Evolutionary conservation across 345 rosid species (phyloP).

Genomic region (Gossypium longicalyx): DNA sequence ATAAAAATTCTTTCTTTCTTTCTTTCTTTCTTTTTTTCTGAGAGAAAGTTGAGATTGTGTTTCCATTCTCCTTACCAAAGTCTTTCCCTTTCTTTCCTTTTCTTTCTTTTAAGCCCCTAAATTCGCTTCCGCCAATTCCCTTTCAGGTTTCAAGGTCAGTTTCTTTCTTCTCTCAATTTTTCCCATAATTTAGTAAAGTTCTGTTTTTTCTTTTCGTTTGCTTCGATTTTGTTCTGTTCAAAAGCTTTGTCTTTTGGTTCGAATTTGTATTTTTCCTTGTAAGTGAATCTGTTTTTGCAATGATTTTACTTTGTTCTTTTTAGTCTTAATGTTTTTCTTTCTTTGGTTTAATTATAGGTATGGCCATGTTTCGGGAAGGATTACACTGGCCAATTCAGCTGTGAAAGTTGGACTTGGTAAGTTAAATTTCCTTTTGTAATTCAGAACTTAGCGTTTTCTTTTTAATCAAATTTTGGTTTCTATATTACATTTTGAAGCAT

Average conservation of each 20-base stretch:
- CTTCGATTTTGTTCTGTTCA: neutral
- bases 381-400: neutral
- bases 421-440: neutral
- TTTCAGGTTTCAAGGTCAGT: slow-evolving; percentile 18
- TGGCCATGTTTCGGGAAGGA: neutral
- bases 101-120: slow-evolving; percentile 19
- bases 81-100: slow-evolving; percentile 15
- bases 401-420: neutral
- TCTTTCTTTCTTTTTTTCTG: slow-evolving; percentile 12
- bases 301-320: neutral
- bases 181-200: neutral
- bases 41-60: slow-evolving; percentile 53
- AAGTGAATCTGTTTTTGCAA: neutral
- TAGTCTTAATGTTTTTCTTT: neutral
- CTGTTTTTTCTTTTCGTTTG: neutral
- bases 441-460: slow-evolving; percentile 15
- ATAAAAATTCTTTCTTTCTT: neutral
- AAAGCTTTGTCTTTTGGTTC: neutral
- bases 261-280: neutral
- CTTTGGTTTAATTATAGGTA: neutral
- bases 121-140: slow-evolving; percentile 25
- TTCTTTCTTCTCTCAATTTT: neutral
- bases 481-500: neutral
- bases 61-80: slow-evolving; percentile 31
- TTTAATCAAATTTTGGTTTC: neutral